These are phyloP conservation scores for Pedinophyceae sp. DNA, from an alignment of 139 green algal genomes.

Conservation along the genomic window DNA sequence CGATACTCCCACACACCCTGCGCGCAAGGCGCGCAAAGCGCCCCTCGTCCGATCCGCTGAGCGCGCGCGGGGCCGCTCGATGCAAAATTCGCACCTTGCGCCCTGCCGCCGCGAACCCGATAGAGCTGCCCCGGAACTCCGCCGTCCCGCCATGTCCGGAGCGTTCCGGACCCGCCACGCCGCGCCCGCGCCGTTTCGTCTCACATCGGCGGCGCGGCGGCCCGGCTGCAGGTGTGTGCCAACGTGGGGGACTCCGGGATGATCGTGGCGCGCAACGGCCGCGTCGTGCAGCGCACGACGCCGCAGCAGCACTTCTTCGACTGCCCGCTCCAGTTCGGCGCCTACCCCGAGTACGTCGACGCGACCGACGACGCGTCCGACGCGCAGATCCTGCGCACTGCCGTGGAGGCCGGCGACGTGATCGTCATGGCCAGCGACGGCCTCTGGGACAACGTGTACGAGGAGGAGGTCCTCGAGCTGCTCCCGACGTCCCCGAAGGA, in stretches of 20 bases:
- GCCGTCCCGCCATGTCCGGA: background rate
- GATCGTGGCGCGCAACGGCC: constrained; percentile 39
- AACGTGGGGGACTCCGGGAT: constrained; percentile 75
- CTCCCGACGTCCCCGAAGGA: constrained; percentile 17
- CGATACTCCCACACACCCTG: background rate
- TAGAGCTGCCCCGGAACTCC: background rate
- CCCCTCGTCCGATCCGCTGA: background rate
- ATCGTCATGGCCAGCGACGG: constrained; percentile 46
- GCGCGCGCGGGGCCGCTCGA: background rate
- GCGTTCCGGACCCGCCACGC: background rate
- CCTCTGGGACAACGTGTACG: constrained; percentile 50
- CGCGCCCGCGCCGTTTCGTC: too few species aligned
- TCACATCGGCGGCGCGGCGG: too few species aligned
- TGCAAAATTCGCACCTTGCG: too few species aligned
- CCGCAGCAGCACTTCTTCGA: constrained; percentile 59
- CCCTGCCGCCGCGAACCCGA: background rate
- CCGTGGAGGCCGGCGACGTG: constrained; percentile 33
- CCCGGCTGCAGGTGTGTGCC: too few species aligned
- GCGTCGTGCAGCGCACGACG: constrained; percentile 22
- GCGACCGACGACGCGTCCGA: constrained; percentile 48
- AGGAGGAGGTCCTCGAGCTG: constrained; percentile 22
- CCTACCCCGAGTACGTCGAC: constrained; percentile 37
- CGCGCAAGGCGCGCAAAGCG: constrained; percentile 1
- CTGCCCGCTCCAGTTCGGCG: constrained; percentile 46
- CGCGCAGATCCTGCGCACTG: constrained; percentile 22